phyloP scores from a whole-genome alignment of 2,329 filamentous ascomycete species.

The Fusarium sororula region DNA sequence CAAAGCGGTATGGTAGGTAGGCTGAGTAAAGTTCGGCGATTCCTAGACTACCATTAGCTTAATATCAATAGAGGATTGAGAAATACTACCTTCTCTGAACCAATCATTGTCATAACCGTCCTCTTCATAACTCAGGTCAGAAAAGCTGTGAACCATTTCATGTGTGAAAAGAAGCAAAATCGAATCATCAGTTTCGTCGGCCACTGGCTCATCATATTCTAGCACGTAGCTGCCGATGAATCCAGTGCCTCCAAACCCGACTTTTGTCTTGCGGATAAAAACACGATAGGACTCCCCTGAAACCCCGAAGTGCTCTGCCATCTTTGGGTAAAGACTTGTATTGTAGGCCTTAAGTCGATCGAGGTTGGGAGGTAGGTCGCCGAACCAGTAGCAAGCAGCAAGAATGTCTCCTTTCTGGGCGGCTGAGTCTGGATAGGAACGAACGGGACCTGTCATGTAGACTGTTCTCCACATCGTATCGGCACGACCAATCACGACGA shows the following conservation, averaged over 20 bases:
- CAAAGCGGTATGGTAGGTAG: not conserved
- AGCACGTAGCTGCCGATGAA: not conserved
- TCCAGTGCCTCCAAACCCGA: not conserved
- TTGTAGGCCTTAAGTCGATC: not conserved
- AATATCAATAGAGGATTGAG: fast-evolving
- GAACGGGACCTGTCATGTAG: not conserved
- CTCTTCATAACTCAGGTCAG: not conserved
- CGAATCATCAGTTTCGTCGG: not conserved
- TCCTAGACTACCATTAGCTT: not conserved
- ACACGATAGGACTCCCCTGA: not conserved
- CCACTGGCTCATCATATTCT: not conserved
- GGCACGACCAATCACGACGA: not conserved
- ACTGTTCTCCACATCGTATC: not conserved
- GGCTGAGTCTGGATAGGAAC: not conserved
- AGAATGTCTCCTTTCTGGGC: not conserved
- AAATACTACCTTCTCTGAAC: not conserved
- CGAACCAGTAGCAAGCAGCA: not conserved
- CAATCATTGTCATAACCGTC: not conserved
- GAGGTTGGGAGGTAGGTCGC: not conserved
- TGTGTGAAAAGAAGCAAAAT: not conserved
- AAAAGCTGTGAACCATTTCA: not conserved
- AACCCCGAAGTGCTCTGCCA: not conserved
- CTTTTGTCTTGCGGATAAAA: not conserved
- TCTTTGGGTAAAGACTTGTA: not conserved
- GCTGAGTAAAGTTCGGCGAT: not conserved